Conservation (phyloP, 345 rosid species). For the Eucalyptus rudis region DNA sequence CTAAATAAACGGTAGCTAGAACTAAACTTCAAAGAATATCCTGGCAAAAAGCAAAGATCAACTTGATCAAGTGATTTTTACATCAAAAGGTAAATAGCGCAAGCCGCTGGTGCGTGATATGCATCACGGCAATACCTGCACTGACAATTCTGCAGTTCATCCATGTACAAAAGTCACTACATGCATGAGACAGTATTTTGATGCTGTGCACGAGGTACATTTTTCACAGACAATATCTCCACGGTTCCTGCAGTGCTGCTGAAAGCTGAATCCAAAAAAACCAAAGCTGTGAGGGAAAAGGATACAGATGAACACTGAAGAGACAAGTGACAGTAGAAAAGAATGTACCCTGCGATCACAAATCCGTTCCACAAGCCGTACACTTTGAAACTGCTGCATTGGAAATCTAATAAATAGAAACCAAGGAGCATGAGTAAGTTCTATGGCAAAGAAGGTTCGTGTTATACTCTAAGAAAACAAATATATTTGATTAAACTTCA, state of each 20-base stretch:
- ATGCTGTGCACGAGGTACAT: conserved; percentile 25
- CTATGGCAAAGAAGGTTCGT: neutral
- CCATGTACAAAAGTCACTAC: neutral
- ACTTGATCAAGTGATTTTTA: neutral
- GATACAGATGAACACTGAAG: neutral
- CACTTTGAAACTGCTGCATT: conserved; percentile 89
- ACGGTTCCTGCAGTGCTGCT: conserved; percentile 97
- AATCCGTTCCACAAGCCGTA: conserved; percentile 68
- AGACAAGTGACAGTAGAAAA: neutral
- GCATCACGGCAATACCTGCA: neutral
- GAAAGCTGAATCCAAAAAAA: neutral
- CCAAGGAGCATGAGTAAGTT: neutral
- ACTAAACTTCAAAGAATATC: neutral
- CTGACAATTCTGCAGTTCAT: neutral
- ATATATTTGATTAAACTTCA: neutral
- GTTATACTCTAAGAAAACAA: neutral
- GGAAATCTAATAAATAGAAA: conserved; percentile 42
- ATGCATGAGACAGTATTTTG: neutral
- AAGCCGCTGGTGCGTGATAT: neutral
- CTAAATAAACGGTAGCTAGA: neutral
- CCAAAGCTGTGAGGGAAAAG: neutral
- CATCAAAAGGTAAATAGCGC: neutral
- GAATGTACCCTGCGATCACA: conserved; percentile 50
- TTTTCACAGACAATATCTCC: conserved; percentile 96
- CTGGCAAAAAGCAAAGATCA: neutral